Base-by-base conservation (phyloP, 2,329 filamentous ascomycete genomes). In the Emergomyces pasteurianus region DNA sequence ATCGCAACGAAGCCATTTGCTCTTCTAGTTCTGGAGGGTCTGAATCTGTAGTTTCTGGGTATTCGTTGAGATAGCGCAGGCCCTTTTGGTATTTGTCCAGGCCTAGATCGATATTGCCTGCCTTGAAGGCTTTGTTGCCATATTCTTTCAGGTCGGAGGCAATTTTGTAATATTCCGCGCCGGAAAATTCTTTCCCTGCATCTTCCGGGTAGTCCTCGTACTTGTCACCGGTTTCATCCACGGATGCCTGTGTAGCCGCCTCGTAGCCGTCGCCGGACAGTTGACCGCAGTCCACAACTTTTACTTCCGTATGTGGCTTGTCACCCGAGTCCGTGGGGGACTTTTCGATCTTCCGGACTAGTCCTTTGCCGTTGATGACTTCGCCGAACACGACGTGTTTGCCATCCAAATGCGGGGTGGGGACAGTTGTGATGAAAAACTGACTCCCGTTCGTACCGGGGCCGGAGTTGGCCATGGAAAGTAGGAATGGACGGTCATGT, bases 321-420 rank as follows among this genome's bases (percentile, higher is more conserved):
- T 97, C 94, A 69, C 82, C 83, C 34, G 81, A 77, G 66, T 86
- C 81, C 1, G 89, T 94, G 59, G 81, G 80, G 64, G 90, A 79
- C 75, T 94, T 94, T 78, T 99, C 94, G 69, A 97, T 86, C 74
- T 92, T 86, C 65, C 94, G 88, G 40, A 97, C 84, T 43, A 96
- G 79, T 64, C 89, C 92, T 81, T 96, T 97, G 70, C 94, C 94
- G 63, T 86, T 88, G 70, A 96, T 83, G 60, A 97, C 92, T 73
- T 96, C 88, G 65, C 94, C 94, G 69, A 96, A 99, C 28, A 99
- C 92, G 54, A 97, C 94, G 77, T 99, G 92, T 81, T 99, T 99
- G 73, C 85, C 85, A 74, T 99, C 92, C 46, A 97, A 84, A 74
- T 97, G 94, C 55, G 91, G 92, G 16, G 94, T 97, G n/a, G 86